Base-by-base conservation (phyloP, 225 moss, liverwort and hornwort genomes). In the Anthoceros angustus region DNA sequence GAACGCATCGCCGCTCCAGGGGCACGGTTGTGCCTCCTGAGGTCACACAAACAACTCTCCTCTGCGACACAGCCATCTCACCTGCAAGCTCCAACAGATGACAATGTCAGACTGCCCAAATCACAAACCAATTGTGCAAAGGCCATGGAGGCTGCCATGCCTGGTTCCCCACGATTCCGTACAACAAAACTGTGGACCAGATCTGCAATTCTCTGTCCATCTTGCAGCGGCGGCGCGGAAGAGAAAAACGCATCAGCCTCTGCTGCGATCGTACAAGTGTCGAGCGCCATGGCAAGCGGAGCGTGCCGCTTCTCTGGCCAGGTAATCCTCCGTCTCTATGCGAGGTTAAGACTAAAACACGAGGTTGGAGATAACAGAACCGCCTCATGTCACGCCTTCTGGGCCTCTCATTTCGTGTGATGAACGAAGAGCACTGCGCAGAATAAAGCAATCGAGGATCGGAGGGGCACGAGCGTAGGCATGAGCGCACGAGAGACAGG, bases 21-120 rank as follows among this genome's bases (percentile, higher is more conserved):
- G 98, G 98, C 49, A 98, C 92, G 16, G 87, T 92, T 68, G 98
- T 98, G 26, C 92, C 98, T 9, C 98, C 98, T 61, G 98, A 98
- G 23, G 98, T 92, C 70, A 98, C 72, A 70, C 87, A 92, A 46
- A 92, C 92, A 21, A 84, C 63, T 69, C 89, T 87, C 42, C 72
- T 25, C 14, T 42, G 67, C 23, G 70, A 69, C 16, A 72, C 32
- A 32, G 32, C 4, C 38, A 39, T 70, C 41, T 25, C 15, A 43
- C n/a, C 68, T 71, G 49, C 63, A 26, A 63, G 16, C 38, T 2
- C 41, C 2, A 49, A 66, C 64, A 39, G 68, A 70, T 74, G 68
- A 20, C 39, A 61, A 16, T 4, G 42, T 16, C 38, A 66, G 8
- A 8, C 25, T 16, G 43, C 4, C 39, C 7, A 25, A 40, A 0